Conservation (phyloP, 805 yeast genomes). For the Hanseniaspora hatyaiensis region DNA sequence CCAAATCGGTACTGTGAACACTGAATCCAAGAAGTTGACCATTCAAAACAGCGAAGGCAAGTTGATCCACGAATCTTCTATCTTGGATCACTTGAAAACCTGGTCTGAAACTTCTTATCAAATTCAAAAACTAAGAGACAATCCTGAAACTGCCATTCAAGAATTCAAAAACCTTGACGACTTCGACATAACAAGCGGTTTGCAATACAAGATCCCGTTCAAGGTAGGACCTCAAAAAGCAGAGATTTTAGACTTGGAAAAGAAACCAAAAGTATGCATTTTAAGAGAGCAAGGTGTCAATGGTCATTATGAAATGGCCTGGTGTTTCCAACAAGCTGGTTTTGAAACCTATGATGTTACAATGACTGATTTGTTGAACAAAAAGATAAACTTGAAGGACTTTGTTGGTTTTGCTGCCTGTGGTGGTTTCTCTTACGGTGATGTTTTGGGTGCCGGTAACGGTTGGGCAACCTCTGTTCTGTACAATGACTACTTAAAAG, state of each 20-base stretch:
- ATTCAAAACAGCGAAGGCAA: conserved; percentile 28
- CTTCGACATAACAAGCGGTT: conserved; percentile 85
- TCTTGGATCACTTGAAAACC: conserved; percentile 62
- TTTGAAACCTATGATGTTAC: conserved; percentile 90
- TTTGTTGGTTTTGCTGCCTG: conserved; percentile 95
- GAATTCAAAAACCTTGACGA: conserved; percentile 54
- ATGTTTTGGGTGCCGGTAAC: conserved; percentile 94
- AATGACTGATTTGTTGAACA: conserved; percentile 80
- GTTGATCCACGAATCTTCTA: conserved; percentile 40
- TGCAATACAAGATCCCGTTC: conserved; percentile 66
- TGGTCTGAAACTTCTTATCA: conserved; percentile 87
- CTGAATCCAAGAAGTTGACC: conserved; percentile 27
- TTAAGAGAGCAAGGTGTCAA: conserved; percentile 97
- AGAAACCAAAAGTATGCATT: conserved; percentile 85
- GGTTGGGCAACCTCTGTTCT: conserved; percentile 98
- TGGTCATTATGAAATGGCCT: conserved; percentile 97
- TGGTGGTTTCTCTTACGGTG: conserved; percentile 98
- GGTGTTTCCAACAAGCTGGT: conserved; percentile 90
- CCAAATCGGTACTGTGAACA: conserved; percentile 47
- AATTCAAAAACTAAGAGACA: conserved; percentile 85
- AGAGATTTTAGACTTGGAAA: conserved; percentile 21
- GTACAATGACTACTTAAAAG: conserved; percentile 64
- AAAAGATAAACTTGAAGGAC: conserved; percentile 56
- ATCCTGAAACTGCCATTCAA: conserved; percentile 80
- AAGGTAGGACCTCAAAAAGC: conserved; percentile 36